Evolutionary conservation across 139 green algal species (phyloP), one percentile per base, ranked within the genome.

Genomic region (Astrephomene gubernaculifera): DNA sequence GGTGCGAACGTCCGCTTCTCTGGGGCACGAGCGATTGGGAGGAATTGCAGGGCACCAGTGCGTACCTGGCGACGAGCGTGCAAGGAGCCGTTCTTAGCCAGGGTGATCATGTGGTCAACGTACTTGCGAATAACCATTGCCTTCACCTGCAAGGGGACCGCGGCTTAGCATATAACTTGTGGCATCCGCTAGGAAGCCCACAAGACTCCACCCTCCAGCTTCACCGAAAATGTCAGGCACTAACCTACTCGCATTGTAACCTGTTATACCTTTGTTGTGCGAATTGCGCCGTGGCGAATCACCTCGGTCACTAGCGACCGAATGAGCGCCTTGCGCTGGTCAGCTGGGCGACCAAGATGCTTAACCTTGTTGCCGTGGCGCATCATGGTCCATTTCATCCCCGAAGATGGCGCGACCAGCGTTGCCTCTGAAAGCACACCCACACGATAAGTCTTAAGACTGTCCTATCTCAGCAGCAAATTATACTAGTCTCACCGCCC

Each of bases 61-160:
- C 57, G 22, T 67, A 94, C 93, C 91, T 97, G 95, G 6, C 95
- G 90, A 38, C 94, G 89, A 4, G 95, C 90, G 85, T 98, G 97
- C 57, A 99, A 90, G 39, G 86, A 92, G 49, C 95, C 96, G 36
- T 95, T 89, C 95, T 99, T 99, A 49, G 97, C 97, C 70, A 99
- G 92, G n/a, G 91, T 95, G 74, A 99, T 99, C 93, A 99, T 99
- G 82, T 99, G 96, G 89, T 99, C 97, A 36, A 99, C 97, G 71
- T 95, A 95, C 81, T 97, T 96, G 39, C 96, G 91, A 64, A 99
- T 96, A 19, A 97, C 97, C 91, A 98, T 99, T 68, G 97, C 97
- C 76, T 93, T 92, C 12, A 95, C 84, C 95, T 97, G 89, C 31
- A 79, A 21, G 2, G n/a, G 9, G 4, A 2, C 5, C 12, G 73